These are phyloP conservation scores for Mycotypha africana DNA, from an alignment of 371 early-diverging fungal genomes.

Conservation along the genomic window DNA sequence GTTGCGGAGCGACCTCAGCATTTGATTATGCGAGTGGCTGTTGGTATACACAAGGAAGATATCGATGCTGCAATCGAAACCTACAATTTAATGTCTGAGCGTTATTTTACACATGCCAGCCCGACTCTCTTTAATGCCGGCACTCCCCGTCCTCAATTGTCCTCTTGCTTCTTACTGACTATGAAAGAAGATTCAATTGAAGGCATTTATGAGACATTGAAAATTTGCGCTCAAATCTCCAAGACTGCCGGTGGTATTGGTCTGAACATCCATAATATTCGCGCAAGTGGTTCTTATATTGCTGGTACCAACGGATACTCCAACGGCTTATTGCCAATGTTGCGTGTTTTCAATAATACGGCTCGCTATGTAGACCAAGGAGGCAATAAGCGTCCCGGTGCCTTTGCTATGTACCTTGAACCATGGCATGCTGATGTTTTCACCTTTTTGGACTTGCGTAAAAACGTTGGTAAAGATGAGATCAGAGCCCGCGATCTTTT, in stretches of 20 bases:
- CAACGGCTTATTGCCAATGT: constrained; percentile 93
- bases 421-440: constrained; percentile 97
- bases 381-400: constrained; percentile 93
- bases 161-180: constrained; percentile 88
- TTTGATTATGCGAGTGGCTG: constrained; percentile 92
- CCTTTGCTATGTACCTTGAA: constrained; percentile 95
- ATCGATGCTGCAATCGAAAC: constrained; percentile 88
- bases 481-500: constrained; percentile 92
- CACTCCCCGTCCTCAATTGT: constrained; percentile 88
- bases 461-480: constrained; percentile 97
- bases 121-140: constrained; percentile 97
- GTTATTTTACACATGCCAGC: constrained; percentile 93
- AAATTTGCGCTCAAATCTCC: constrained; percentile 88
- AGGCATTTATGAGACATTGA: constrained; percentile 94
- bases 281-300: constrained; percentile 85
- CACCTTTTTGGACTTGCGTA: constrained; percentile 89
- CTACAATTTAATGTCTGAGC: constrained; percentile 85
- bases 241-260: constrained; percentile 97
- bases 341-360: constrained; percentile 93
- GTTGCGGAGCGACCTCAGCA: constrained; percentile 95
- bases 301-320: constrained; percentile 92
- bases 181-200: constrained; percentile 93
- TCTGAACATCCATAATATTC: constrained; percentile 86
- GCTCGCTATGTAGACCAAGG: constrained; percentile 96
- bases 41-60: constrained; percentile 90